These are phyloP conservation scores for Eutrema japonicum DNA, from an alignment of 345 rosid species.

Conservation along the genomic window DNA sequence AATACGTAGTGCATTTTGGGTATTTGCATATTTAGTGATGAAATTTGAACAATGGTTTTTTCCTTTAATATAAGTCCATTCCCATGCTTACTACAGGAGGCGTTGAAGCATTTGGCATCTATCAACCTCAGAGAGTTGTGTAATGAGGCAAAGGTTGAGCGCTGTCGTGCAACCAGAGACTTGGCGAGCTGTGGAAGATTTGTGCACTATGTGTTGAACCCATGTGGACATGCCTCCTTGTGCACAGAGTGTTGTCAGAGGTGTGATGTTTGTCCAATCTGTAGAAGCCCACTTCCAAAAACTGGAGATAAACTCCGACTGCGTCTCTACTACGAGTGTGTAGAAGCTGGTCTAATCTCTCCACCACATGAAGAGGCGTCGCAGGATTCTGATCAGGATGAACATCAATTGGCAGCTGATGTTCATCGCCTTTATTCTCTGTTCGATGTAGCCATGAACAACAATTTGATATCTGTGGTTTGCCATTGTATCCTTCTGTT, in stretches of 20 bases:
- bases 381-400: constrained; percentile 63
- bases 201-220: constrained; percentile 65
- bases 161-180: constrained; percentile 93
- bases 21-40: neutral
- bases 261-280: constrained; percentile 88
- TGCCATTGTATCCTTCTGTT: constrained; percentile 85
- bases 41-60: neutral
- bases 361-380: constrained; percentile 59
- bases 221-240: constrained; percentile 94
- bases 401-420: constrained; percentile 63
- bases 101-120: constrained; percentile 78
- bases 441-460: constrained; percentile 88
- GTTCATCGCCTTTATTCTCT: constrained; percentile 86
- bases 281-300: constrained; percentile 61
- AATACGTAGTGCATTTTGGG: neutral
- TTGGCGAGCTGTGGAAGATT: constrained; percentile 82
- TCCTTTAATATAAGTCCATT: neutral
- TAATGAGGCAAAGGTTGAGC: constrained; percentile 85
- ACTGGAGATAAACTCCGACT: constrained; percentile 50
- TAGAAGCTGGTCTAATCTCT: constrained; percentile 81
- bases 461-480: constrained; percentile 78
- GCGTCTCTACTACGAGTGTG: constrained; percentile 83
- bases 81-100: constrained; percentile 61
- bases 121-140: constrained; percentile 73
- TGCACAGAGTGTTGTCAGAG: constrained; percentile 84